Evolutionary conservation across 176 grass and related monocot species (phyloP).

Genomic region (Sorghum bicolor): Sorghum_bicolor_NCBIv3 NC_012870.2:76612501-76613000

Average conservation of each 20-base stretch:
- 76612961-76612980: conserved; percentile 69
- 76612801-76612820: background rate
- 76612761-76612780: background rate
- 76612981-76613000: conserved; percentile 75
- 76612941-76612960: conserved; percentile 63
- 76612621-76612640: background rate
- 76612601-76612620: conserved; percentile 32
- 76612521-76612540: conserved; percentile 5
- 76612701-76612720: conserved; percentile 53
- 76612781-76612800: background rate
- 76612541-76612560: background rate
- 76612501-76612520: conserved; percentile 20
- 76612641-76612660: background rate
- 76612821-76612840: background rate
- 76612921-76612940: conserved; percentile 53
- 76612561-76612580: conserved; percentile 51
- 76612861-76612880: conserved; percentile 48
- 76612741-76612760: conserved; percentile 23
- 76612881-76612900: background rate
- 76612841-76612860: conserved; percentile 40
- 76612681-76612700: conserved; percentile 30
- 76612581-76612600: conserved; percentile 76
- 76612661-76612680: background rate
- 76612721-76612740: conserved; percentile 24
- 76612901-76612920: conserved; percentile 56